These are phyloP conservation scores for Rutstroemia sydowiana DNA, from an alignment of 2,329 filamentous ascomycete genomes.

Conservation along the genomic window DNA sequence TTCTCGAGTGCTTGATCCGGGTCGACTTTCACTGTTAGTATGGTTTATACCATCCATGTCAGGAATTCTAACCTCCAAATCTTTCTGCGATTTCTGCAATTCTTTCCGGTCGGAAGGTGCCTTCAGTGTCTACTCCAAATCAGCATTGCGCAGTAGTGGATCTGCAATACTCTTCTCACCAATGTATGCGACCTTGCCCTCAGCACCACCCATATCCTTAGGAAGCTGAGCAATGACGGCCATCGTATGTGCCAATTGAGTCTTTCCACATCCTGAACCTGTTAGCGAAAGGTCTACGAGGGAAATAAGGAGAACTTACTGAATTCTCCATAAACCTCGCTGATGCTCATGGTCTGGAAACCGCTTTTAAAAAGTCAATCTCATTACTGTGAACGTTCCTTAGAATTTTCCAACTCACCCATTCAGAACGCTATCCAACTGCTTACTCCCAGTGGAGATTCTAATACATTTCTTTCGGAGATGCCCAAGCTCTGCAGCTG, in stretches of 20 bases:
- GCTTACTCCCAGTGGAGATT: slow-evolving; percentile 64
- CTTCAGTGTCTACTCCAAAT: slow-evolving; percentile 44
- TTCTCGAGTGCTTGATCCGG: slow-evolving; percentile 55
- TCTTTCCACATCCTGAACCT: slow-evolving; percentile 52
- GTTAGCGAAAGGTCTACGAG: background rate
- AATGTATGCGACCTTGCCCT: slow-evolving; percentile 64
- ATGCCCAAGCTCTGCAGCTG: slow-evolving; percentile 56
- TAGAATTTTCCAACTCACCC: slow-evolving; percentile 36
- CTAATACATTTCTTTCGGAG: slow-evolving; percentile 55
- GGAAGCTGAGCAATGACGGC: slow-evolving; percentile 53
- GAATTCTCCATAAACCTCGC: slow-evolving; percentile 55
- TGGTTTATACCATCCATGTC: background rate
- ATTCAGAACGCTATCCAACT: slow-evolving; percentile 56
- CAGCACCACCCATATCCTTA: slow-evolving; percentile 54
- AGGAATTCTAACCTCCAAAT: slow-evolving; percentile 40
- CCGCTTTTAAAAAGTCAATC: slow-evolving; percentile 38
- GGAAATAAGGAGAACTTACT: slow-evolving; percentile 29
- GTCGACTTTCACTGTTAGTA: slow-evolving; percentile 37
- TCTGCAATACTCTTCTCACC: slow-evolving; percentile 33
- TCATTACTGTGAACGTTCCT: background rate
- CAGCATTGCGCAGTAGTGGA: slow-evolving; percentile 2
- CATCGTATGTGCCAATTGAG: slow-evolving; percentile 62
- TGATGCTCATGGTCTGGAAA: slow-evolving; percentile 65
- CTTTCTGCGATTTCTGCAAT: slow-evolving; percentile 61
- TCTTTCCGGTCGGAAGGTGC: slow-evolving; percentile 60